Percentiles rank a stretch among this genome's conserved stretches.
These are phyloP conservation scores for Eucalyptus polyanthemos DNA, from an alignment of 345 rosid species.

Conservation along the genomic window DNA sequence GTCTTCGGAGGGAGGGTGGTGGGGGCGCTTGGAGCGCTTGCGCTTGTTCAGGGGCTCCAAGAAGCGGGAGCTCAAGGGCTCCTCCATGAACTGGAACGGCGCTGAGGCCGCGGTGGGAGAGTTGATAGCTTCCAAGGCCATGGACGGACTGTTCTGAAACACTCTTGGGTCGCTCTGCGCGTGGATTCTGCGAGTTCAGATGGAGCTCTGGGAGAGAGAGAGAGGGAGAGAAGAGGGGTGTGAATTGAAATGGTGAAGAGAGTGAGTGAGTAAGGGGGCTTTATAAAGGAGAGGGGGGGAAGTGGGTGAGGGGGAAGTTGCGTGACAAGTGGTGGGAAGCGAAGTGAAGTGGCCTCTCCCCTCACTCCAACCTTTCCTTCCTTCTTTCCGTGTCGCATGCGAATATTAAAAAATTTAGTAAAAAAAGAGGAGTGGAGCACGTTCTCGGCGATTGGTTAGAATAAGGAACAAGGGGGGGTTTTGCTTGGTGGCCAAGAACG, in stretches of 20 bases:
- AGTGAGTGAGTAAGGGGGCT: constrained; percentile 3
- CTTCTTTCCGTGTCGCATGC: no score
- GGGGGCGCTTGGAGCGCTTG: constrained; percentile 30
- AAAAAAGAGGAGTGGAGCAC: neutral
- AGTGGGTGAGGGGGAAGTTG: constrained; percentile 27
- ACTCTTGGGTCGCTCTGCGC: neutral
- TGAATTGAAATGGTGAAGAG: neutral
- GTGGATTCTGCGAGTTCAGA: neutral
- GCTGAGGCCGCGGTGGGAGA: constrained; percentile 14
- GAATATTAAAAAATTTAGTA: no score
- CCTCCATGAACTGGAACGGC: neutral
- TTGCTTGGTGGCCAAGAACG: constrained; percentile 22
- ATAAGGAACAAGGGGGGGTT: neutral
- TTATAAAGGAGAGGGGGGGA: neutral
- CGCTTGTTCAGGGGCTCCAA: constrained; percentile 21
- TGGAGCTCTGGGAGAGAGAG: neutral
- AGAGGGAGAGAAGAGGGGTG: neutral
- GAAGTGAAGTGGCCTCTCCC: neutral
- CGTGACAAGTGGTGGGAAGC: constrained; percentile 44
- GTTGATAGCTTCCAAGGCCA: constrained; percentile 39
- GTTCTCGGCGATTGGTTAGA: neutral
- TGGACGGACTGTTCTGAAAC: neutral
- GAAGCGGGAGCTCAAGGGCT: neutral
- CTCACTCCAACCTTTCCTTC: neutral
- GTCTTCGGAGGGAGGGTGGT: constrained; percentile 17